Conservation (phyloP, 1,139 yeast genomes). For the Taphrina deformans region DNA sequence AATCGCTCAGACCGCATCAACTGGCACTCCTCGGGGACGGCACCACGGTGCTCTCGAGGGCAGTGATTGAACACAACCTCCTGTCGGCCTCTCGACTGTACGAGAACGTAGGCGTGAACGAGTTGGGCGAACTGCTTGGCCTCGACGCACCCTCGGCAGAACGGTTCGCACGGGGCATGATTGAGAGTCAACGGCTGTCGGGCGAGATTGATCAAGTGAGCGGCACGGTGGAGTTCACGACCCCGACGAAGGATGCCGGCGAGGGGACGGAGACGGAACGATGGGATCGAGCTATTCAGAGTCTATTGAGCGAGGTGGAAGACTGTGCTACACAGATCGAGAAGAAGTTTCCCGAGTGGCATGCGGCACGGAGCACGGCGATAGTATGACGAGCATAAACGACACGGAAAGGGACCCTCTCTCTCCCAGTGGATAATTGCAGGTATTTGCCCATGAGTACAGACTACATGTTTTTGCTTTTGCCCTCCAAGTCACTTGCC, state of each 20-base stretch:
- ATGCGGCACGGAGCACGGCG: not conserved
- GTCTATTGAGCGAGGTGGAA: constrained; percentile 41
- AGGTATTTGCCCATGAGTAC: too few relatives aligned
- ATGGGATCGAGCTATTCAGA: constrained; percentile 45
- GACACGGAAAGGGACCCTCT: not conserved
- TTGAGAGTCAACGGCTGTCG: constrained; percentile 44
- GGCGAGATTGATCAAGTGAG: constrained; percentile 47
- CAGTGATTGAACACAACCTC: constrained; percentile 47
- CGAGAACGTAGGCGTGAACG: constrained; percentile 43
- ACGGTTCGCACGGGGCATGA: constrained; percentile 45
- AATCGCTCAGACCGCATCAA: constrained; percentile 43
- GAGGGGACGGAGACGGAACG: constrained; percentile 39
- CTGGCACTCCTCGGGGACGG: constrained; percentile 43
- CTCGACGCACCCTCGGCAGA: constrained; percentile 43
- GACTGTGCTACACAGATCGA: constrained; percentile 32
- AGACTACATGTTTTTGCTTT: constrained; percentile 40
- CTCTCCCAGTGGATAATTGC: too few relatives aligned
- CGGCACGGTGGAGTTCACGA: constrained; percentile 42
- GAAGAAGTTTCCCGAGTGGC: constrained; percentile 24
- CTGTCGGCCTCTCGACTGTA: constrained; percentile 45
- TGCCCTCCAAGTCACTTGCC: constrained; percentile 65
- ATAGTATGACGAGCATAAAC: not conserved
- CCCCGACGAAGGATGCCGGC: not conserved
- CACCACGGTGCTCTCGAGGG: constrained; percentile 44
- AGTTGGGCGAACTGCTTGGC: constrained; percentile 43